Base-by-base conservation (phyloP, 2,329 filamentous ascomycete genomes). In the Claviceps maximensis region DNA sequence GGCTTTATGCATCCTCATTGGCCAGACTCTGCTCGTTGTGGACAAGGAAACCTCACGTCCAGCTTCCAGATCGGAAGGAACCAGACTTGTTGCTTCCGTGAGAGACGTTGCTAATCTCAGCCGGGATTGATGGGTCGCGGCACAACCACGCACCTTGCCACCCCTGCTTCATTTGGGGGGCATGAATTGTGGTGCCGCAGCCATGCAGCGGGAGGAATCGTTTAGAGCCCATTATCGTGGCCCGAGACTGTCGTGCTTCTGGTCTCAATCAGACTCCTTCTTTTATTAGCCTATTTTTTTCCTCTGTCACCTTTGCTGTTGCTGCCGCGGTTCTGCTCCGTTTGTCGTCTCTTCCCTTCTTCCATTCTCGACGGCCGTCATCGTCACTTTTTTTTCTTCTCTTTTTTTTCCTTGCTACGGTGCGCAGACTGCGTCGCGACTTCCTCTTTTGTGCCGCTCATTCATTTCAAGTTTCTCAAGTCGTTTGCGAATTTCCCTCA, bases 371-470 rank as follows among this genome's bases (percentile, higher is more conserved):
- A 40, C 15, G 23, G 15, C 25, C 44, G 7, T 48, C 23, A 19
- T 40, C 25, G n/a, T 33, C 27, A 3, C 29, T 13, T 48, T 25
- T 41, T 40, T 47, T 8, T 41, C 19, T 51, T 40, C 3, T 17
- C 15, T 19, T 8, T 45, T 40, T 45, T 46, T 17, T 7, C 2
- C 13, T 21, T 21, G 2, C 44, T 45, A 45, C 46, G 17, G 5
- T 47, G 33, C 31, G 29, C 53, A 36, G 50, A 46, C 42, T 53
- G 54, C 23, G 51, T 55, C 51, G 54, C 51, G 54, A 55, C 54
- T 53, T 53, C 54, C 54, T 23, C 51, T 40, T 48, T 29, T 49
- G 49, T 44, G 36, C 33, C n/a, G 15, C 42, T 9, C 17, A 17
- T 41, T 44, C 40, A 4, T 53, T 49, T 44, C 49, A 21, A 51